Percentiles rank a stretch among this genome's conserved stretches.
phyloP scores from a whole-genome alignment of 345 rosid genomes.

The Erysimum cheiranthoides region DNA sequence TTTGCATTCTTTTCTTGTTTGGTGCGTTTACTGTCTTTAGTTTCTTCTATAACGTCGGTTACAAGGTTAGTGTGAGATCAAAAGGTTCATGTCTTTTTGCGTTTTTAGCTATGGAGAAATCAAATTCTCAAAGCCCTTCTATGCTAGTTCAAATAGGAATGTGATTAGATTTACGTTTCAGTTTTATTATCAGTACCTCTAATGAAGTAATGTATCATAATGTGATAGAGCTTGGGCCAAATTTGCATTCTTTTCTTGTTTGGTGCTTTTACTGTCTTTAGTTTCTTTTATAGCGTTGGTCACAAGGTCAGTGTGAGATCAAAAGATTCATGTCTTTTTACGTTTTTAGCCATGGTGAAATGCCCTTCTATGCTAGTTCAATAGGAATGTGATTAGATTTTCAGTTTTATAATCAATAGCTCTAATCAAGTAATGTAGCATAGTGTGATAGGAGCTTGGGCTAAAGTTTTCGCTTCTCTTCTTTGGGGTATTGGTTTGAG shows the following conservation, averaged over 20 bases:
- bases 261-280: background rate
- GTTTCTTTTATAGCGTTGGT: background rate
- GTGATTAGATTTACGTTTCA: background rate
- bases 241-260: background rate
- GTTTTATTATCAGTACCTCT: background rate
- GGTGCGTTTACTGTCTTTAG: background rate
- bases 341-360: background rate
- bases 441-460: too few species aligned
- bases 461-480: background rate
- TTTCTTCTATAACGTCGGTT: background rate
- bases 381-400: background rate
- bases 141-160: background rate
- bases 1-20: background rate
- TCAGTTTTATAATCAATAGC: background rate
- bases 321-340: background rate
- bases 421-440: background rate
- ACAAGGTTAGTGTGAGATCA: background rate
- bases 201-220: slow-evolving; percentile 1
- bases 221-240: background rate
- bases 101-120: background rate
- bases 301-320: background rate
- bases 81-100: background rate
- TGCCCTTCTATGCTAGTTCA: background rate
- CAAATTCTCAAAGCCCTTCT: background rate
- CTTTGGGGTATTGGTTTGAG: background rate